Percentiles rank a stretch among this genome's conserved stretches.
Evolutionary conservation across 371 early-diverging fungal genomes (phyloP).

Genomic region (Mortierella sp.): DNA sequence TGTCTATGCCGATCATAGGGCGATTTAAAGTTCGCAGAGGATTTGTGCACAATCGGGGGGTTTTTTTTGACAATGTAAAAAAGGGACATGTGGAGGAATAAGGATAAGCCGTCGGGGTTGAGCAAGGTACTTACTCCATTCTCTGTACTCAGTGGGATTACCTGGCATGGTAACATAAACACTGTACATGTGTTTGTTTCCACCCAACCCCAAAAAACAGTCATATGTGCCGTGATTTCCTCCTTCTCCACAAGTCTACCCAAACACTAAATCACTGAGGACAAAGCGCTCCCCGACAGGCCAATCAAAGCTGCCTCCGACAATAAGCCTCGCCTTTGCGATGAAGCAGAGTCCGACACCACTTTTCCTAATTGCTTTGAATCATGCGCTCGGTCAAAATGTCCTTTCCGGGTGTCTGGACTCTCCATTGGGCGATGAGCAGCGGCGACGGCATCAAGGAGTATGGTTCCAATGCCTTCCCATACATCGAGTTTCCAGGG

Average conservation of each 20-base stretch:
- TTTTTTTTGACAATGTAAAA: constrained; percentile 4
- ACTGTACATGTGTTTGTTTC: constrained; percentile 1
- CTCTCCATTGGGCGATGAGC: no score
- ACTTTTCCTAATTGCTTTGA: background rate
- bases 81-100: constrained; percentile 15
- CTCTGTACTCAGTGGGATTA: background rate
- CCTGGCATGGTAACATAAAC: background rate
- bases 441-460: no score
- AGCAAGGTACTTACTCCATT: background rate
- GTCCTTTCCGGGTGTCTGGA: background rate
- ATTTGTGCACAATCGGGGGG: background rate
- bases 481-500: no score
- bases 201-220: background rate
- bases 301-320: background rate
- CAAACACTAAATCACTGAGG: background rate
- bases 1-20: background rate
- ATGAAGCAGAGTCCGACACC: background rate
- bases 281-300: constrained; percentile 4
- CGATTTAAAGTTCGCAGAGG: constrained; percentile 1
- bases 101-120: constrained; percentile 17
- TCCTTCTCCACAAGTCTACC: constrained; percentile 14
- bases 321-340: background rate
- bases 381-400: background rate
- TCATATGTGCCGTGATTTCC: background rate
- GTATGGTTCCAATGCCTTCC: no score